Evolutionary conservation across 768 basidiomycete species (phyloP), one percentile per base, ranked within the genome.

Genomic region (Tremella mesenterica): DNA sequence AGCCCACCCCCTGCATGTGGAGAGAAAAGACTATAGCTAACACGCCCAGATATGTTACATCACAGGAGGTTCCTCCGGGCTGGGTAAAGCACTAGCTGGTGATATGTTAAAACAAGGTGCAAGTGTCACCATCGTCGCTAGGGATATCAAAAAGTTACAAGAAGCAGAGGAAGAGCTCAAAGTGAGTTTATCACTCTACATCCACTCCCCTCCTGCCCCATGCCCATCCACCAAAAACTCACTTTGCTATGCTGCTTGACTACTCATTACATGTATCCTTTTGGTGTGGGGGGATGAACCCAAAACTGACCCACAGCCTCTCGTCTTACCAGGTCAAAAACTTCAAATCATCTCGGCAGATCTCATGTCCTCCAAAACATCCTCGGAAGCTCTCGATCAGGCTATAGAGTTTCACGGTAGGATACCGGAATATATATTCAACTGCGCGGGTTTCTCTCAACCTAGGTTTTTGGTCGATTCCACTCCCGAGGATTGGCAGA

Each of bases 61-160:
- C 16, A 88, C 88, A 0, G 90, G 90, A 2, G 89, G 86, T 2
- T 85, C 83, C 36, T 77, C 82, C 13, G 90, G 90, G 0, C 80
- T 91, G 0, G 90, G 90, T 1, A 78, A 88, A 1, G 79, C 82
- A 0, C 75, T 92, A 7, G 85, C 88, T 0, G 76, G 79, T 26
- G 74, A 84, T 14, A 77, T 73, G 1, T 79, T 80, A 13, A 74
- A 76, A 55, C 77, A 76, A 54, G 90, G 91, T 0, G 88, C 89
- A 0, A 79, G 88, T 57, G 83, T 92, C 2, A 87, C 86, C 6
- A 88, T 92, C 54, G 84, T 92, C 9, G 89, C 88, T 21, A 47
- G 61, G 25, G 50, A 48, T 47, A 28, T 58, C 27, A 48, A 46
- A 14, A 45, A 54, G 39, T 36, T 67, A 21, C 57, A 58, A 23